These are phyloP conservation scores for Rhododendron kiyosumense DNA, from an alignment of 148 eudicot genomes.

Conservation along the genomic window DNA sequence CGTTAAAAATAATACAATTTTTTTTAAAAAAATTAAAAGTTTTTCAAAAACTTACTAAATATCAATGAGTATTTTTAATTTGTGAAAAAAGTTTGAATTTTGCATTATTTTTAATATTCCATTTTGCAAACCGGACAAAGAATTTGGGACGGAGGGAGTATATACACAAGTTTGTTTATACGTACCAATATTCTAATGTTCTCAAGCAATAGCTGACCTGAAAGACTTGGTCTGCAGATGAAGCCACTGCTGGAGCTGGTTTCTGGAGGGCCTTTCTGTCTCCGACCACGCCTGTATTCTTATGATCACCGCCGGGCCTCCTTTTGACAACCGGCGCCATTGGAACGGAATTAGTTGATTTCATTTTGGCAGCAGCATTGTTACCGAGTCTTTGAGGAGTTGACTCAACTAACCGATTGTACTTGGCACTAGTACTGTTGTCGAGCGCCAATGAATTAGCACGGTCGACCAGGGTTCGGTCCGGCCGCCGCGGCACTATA, in stretches of 20 bases:
- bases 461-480: conserved; percentile 14
- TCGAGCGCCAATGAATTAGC: conserved; percentile 16
- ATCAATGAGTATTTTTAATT: too few species aligned
- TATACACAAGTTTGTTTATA: too few species aligned
- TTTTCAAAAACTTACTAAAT: too few species aligned
- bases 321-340: not conserved
- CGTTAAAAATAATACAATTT: too few species aligned
- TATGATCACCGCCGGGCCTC: not conserved
- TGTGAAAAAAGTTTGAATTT: too few species aligned
- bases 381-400: conserved; percentile 6
- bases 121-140: too few species aligned
- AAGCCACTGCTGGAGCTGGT: conserved; percentile 1
- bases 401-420: conserved; percentile 15
- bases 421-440: conserved; percentile 5
- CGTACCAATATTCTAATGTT: too few species aligned
- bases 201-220: conserved; percentile 25
- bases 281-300: not conserved
- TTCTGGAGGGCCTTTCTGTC: conserved; percentile 11
- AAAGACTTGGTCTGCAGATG: conserved; percentile 24
- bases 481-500: conserved; percentile 29
- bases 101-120: too few species aligned
- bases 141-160: too few species aligned
- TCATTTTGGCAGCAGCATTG: conserved; percentile 1
- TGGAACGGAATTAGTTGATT: conserved; percentile 1
- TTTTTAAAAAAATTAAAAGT: too few species aligned